These are phyloP conservation scores for Puccinia hordei DNA, from an alignment of 1,284 basidiomycete species.

Conservation along the genomic window DNA sequence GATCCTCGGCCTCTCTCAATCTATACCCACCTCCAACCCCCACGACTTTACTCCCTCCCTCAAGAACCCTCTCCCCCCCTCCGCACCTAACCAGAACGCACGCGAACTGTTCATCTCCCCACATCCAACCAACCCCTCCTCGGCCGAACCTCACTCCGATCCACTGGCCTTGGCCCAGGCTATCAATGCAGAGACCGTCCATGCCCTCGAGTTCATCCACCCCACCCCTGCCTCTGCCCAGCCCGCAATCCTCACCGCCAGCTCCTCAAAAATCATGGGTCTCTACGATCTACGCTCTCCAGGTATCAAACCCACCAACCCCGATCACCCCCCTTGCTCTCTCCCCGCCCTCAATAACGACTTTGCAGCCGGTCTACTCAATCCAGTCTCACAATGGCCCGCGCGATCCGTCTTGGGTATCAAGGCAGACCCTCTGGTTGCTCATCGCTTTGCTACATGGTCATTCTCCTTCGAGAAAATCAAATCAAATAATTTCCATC, in stretches of 20 bases:
- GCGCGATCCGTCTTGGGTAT: conserved; percentile 28
- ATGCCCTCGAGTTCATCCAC: conserved; percentile 31
- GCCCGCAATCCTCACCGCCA: conserved; percentile 18
- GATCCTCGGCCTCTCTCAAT: conserved; percentile 18
- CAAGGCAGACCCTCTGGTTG: conserved; percentile 44
- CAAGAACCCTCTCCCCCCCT: not conserved
- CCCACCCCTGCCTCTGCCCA: conserved; percentile 12
- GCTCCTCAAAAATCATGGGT: conserved; percentile 31
- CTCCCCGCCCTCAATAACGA: not conserved
- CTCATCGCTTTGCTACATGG: conserved; percentile 48
- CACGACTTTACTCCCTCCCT: not conserved
- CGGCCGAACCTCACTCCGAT: conserved; percentile 11
- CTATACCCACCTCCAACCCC: not conserved
- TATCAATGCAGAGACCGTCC: conserved; percentile 25
- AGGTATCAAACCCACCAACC: conserved; percentile 2
- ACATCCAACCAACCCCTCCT: not conserved
- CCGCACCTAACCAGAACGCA: not conserved
- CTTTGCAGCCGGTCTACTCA: conserved; percentile 1
- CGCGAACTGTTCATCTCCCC: conserved; percentile 7
- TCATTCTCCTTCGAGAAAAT: conserved; percentile 1
- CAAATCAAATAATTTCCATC: not conserved
- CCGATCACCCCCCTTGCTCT: not conserved
- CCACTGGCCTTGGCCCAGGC: conserved; percentile 20
- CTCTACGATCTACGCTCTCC: conserved; percentile 40
- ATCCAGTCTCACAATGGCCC: conserved; percentile 39